Percentiles rank a stretch among this genome's conserved stretches.
phyloP scores from a whole-genome alignment of 2,329 filamentous ascomycete genomes.

The Fusarium armeniacum region DNA sequence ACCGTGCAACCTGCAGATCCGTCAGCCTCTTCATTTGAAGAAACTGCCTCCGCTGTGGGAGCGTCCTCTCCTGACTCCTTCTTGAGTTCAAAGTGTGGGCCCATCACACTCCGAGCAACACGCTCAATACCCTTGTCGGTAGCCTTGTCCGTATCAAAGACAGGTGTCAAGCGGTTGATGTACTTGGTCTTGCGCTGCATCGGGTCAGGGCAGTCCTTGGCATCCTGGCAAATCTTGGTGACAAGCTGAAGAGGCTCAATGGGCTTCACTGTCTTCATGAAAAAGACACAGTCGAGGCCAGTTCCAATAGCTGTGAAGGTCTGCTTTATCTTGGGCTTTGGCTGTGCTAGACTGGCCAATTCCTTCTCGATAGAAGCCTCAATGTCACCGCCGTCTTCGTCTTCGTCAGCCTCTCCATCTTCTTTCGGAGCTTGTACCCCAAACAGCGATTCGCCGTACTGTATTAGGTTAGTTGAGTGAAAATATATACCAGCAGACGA shows the following conservation, averaged over 20 bases:
- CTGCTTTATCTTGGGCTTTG: slow-evolving; percentile 59
- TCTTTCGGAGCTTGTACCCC: slow-evolving; percentile 59
- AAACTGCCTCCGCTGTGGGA: slow-evolving; percentile 23
- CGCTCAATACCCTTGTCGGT: slow-evolving; percentile 76
- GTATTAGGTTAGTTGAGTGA: slow-evolving; percentile 27
- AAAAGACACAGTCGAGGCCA: slow-evolving; percentile 73
- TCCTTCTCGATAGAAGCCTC: slow-evolving; percentile 80
- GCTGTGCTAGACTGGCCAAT: slow-evolving; percentile 67
- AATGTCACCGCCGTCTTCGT: slow-evolving; percentile 71
- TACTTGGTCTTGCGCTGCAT: slow-evolving; percentile 66
- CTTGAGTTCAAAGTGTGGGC: slow-evolving; percentile 70
- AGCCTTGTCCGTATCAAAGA: slow-evolving; percentile 71
- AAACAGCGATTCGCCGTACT: slow-evolving; percentile 77
- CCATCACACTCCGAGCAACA: slow-evolving; percentile 73
- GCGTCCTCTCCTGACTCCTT: slow-evolving; percentile 41
- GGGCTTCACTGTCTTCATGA: slow-evolving; percentile 69
- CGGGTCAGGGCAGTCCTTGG: slow-evolving; percentile 59
- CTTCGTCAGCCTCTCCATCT: slow-evolving; percentile 52
- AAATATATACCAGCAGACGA: not conserved
- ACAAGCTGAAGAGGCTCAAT: slow-evolving; percentile 70
- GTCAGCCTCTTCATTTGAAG: slow-evolving; percentile 34
- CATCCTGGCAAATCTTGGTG: slow-evolving; percentile 68
- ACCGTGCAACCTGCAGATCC: slow-evolving; percentile 57
- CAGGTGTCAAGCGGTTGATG: slow-evolving; percentile 70
- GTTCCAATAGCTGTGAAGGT: slow-evolving; percentile 68